phyloP scores from a whole-genome alignment of 1,284 basidiomycete genomes.

The Trichosporon sp. region DNA sequence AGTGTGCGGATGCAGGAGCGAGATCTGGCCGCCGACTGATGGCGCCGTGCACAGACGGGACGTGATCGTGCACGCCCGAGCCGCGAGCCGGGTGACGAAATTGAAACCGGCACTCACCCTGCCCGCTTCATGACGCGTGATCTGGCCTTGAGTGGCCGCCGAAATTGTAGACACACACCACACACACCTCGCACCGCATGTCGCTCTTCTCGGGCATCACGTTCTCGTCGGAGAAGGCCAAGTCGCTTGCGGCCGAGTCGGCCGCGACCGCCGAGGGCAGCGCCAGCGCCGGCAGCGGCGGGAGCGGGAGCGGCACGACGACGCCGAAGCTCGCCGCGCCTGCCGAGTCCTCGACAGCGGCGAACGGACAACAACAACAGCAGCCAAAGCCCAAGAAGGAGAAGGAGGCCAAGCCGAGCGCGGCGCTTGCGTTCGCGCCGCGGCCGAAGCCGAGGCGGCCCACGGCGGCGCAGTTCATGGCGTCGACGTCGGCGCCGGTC shows the following conservation, averaged over 20 bases:
- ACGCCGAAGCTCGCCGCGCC: not conserved
- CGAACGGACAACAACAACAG: not conserved
- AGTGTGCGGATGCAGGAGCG: not conserved
- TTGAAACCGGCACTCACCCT: not conserved
- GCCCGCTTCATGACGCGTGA: not conserved
- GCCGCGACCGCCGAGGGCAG: not conserved
- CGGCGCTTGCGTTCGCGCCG: constrained; percentile 46
- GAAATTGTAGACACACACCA: not conserved
- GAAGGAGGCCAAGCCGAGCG: constrained; percentile 25
- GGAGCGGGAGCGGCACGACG: no score
- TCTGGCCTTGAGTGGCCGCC: not conserved
- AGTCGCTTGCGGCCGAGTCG: constrained; percentile 18
- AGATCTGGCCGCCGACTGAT: not conserved
- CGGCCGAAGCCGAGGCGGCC: constrained; percentile 28
- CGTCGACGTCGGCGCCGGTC: constrained; percentile 15
- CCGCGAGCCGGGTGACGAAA: constrained; percentile 1
- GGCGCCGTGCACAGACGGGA: not conserved
- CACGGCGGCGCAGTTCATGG: constrained; percentile 8
- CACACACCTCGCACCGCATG: constrained; percentile 22
- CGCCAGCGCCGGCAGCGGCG: not conserved
- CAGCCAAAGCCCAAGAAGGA: not conserved
- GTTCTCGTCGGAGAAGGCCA: constrained; percentile 29
- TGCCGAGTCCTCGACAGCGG: not conserved
- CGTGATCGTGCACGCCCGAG: not conserved
- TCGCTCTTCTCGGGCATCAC: constrained; percentile 47